Evolutionary conservation across 2,329 filamentous ascomycete genomes (phyloP), one percentile per base, ranked within the genome.

Genomic region (Daldinia sp.): DNA sequence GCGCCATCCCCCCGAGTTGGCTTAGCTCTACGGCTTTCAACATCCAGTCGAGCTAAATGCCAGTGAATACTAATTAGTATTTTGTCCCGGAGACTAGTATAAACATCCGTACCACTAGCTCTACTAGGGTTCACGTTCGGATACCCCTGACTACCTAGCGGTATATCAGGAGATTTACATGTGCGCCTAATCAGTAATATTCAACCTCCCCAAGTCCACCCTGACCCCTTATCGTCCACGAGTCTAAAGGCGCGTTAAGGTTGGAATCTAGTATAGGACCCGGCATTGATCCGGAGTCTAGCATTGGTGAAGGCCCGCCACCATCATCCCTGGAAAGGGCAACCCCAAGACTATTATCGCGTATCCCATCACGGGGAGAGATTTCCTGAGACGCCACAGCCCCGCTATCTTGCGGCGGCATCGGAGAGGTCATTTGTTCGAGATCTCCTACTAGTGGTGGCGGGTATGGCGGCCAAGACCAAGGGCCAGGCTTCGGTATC

Each of bases 401-500:
- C 39, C 21, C 39, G 21, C 21, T 23, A 23, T 15, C 6, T 21
- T 45, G 39, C n/a, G 21, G 1, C 15, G n/a, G 32, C n/a, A n/a
- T n/a, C 32, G 32, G 13, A 35, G 9, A 2, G n/a, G 32, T n/a
- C n/a, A 7, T 9, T 3, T 3, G 32, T n/a, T 5, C 5, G 2
- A 1, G 32, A 35, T n/a, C 19, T 25, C 13, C 41, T 23, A 10
- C 11, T n/a, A 11, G 1, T 6, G 41, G 10, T 11, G 47, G 23
- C 39, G n/a, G n/a, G n/a, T 29, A 66, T 6, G 56, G 41, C n/a
- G 64, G 64, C 64, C 64, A 66, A 9, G 57, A 10, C 64, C 64
- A 66, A 3, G 64, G 64, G 4, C 64, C 64, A 9, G 64, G 63
- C 1, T 2, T 9, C 4, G 56, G 61, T 3, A 45, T 54, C 17